These are phyloP conservation scores for Cladophialophora exuberans DNA, from an alignment of 2,329 filamentous ascomycete genomes.

Conservation along the genomic window DNA sequence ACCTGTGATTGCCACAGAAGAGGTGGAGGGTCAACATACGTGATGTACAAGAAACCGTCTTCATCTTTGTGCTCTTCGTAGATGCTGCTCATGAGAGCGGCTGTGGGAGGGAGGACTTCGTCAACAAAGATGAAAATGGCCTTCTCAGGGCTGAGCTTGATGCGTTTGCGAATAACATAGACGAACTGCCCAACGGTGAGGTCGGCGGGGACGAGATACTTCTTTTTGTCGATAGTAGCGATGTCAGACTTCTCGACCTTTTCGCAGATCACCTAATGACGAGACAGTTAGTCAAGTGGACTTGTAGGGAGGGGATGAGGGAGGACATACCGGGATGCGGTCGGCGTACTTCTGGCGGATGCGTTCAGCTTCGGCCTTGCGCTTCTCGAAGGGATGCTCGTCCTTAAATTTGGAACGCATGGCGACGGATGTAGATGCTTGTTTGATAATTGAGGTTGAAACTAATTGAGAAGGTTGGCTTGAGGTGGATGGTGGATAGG, in stretches of 20 bases:
- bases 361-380: slow-evolving; percentile 99
- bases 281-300: slow-evolving; percentile 22
- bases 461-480: slow-evolving; percentile 19
- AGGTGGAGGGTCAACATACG: slow-evolving; percentile 58
- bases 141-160: slow-evolving; percentile 99
- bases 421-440: slow-evolving; percentile 34
- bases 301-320: slow-evolving; percentile 7
- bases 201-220: slow-evolving; percentile 96
- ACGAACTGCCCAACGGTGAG: slow-evolving; percentile 99
- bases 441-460: slow-evolving; percentile 2
- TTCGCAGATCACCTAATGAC: slow-evolving; percentile 88
- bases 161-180: slow-evolving; percentile 99
- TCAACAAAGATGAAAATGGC: slow-evolving; percentile 99
- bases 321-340: slow-evolving; percentile 84
- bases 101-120: slow-evolving; percentile 93
- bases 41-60: slow-evolving; percentile 95
- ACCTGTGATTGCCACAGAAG: slow-evolving; percentile 7
- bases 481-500: slow-evolving; percentile 12
- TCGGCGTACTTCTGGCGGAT: slow-evolving; percentile 99
- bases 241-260: slow-evolving; percentile 99
- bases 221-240: slow-evolving; percentile 99
- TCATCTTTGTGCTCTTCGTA: slow-evolving; percentile 98
- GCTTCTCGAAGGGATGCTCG: slow-evolving; percentile 99
- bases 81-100: slow-evolving; percentile 98
- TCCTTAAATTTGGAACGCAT: slow-evolving; percentile 99